Evolutionary conservation across 805 yeast genomes (phyloP).

Genomic region (Candida ulmi): DNA sequence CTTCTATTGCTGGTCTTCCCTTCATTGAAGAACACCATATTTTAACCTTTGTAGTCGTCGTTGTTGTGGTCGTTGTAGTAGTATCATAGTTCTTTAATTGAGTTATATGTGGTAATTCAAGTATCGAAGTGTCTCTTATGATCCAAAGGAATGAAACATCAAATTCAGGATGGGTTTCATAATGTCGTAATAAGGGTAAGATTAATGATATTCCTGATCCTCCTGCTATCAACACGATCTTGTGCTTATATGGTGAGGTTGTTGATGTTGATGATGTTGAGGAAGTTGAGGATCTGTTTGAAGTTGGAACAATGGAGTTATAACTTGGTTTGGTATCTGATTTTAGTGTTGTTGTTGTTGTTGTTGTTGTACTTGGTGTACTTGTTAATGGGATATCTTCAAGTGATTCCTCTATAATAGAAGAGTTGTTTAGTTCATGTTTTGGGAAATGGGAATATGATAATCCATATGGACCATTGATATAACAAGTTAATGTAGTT

Average conservation of each 20-base stretch:
- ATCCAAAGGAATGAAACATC: conserved; percentile 21
- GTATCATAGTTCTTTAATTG: not conserved
- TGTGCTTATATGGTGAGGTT: conserved; percentile 1
- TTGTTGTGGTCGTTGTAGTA: too few species aligned
- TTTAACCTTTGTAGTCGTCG: too few species aligned
- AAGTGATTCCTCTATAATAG: not conserved
- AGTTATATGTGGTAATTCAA: conserved; percentile 1
- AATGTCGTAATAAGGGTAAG: conserved; percentile 9
- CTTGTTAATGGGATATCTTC: not conserved
- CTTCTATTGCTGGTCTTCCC: conserved; percentile 17
- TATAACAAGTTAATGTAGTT: conserved; percentile 11
- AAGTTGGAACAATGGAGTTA: not conserved
- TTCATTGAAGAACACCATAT: conserved; percentile 15
- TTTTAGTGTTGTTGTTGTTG: not conserved
- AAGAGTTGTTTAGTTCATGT: not conserved
- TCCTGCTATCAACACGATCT: conserved; percentile 16
- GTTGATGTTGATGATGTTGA: too few species aligned
- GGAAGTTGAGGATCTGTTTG: not conserved
- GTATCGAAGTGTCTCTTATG: conserved; percentile 8
- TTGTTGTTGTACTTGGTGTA: too few species aligned
- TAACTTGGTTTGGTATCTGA: not conserved
- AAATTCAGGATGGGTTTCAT: conserved; percentile 3
- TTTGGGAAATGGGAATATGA: conserved; percentile 14
- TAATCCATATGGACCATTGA: conserved; percentile 25
- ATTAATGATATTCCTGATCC: conserved; percentile 17